Conservation (phyloP, 225 moss, liverwort and hornwort genomes). For the Sphagnum tenellum region DNA sequence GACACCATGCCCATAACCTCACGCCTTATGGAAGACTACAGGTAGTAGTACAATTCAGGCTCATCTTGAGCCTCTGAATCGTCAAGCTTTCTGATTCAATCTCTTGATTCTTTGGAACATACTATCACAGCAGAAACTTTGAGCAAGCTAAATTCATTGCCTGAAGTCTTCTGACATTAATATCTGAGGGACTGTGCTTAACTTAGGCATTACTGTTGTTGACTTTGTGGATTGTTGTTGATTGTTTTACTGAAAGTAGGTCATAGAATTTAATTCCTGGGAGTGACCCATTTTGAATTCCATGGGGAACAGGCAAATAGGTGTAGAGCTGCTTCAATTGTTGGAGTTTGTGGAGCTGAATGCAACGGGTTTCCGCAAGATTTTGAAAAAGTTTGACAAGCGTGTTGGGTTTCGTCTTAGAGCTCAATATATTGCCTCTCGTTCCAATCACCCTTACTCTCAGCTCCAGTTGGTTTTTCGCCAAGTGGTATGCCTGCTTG, state of each 20-base stretch:
- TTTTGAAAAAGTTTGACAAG: constrained; percentile 94
- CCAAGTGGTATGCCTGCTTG: constrained; percentile 44
- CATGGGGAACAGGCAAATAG: constrained; percentile 47
- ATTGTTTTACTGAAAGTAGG: background rate
- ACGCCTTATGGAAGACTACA: constrained; percentile 47
- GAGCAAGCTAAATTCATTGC: background rate
- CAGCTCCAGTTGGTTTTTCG: constrained; percentile 93
- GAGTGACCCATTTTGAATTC: constrained; percentile 5
- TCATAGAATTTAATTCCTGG: constrained; percentile 4
- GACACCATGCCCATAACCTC: constrained; percentile 18
- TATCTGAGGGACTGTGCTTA: background rate
- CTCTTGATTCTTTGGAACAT: background rate
- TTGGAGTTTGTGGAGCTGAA: constrained; percentile 90
- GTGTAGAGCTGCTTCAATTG: constrained; percentile 74
- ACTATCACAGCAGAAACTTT: background rate
- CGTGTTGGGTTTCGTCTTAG: constrained; percentile 77
- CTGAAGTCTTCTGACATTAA: background rate
- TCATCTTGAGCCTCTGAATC: background rate
- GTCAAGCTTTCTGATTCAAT: background rate
- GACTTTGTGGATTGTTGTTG: background rate
- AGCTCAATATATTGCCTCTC: constrained; percentile 73
- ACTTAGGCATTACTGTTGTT: background rate
- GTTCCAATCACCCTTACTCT: constrained; percentile 95
- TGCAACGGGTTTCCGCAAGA: constrained; percentile 84
- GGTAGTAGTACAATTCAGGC: constrained; percentile 8